Evolutionary conservation across 129 eudicot species (phyloP), one percentile per base, ranked within the genome.

Genomic region (Chrysanthemum makinoi): DNA sequence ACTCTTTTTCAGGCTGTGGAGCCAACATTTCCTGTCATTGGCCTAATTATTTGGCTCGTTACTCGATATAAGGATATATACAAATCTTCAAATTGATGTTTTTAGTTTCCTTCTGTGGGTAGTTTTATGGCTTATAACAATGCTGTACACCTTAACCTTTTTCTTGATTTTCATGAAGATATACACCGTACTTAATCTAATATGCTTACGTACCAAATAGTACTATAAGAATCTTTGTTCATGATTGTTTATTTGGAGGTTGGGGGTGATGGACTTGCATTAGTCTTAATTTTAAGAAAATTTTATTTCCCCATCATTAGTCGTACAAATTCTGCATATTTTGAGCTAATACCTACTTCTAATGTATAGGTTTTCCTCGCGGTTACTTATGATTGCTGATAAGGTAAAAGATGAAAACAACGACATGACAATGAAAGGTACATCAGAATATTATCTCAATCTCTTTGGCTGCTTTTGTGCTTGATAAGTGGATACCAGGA

Each of bases 11-110:
- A 76, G 69, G 62, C 48, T 76, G 80, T 76, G 74, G 69, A 76
- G 80, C 60, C 74, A 75, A 75, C 54, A 59, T 48, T 68, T 44
- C 53, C 69, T 76, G 75, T 61, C 80, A 68, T 33, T 68, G 62
- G 69, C 55, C 75, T 68, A 76, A 49, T 58, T 68, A 6, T 62
- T 50, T 76, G 80, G 69, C 63, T 59, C 28, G 33, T 67, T 75
- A 48, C 80, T 56, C 39, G 35, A 75, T 56, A 75, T 10, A 68
- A 57, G 35, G 10, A 67, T 75, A 60, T 2, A 16, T 67, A 75
- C 80, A 67, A 57, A 67, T 69, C 52, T 61, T 62, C 43, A 50
- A 61, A 30, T 50, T 60, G 68, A 13, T 72, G 76, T 28, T 35
- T 35, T 35, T 5, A 35, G 6, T 35, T 30, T 35, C 44, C 8